phyloP scores from a whole-genome alignment of 495 filamentous ascomycete genomes.

The Ascodesmis nigricans region DNA sequence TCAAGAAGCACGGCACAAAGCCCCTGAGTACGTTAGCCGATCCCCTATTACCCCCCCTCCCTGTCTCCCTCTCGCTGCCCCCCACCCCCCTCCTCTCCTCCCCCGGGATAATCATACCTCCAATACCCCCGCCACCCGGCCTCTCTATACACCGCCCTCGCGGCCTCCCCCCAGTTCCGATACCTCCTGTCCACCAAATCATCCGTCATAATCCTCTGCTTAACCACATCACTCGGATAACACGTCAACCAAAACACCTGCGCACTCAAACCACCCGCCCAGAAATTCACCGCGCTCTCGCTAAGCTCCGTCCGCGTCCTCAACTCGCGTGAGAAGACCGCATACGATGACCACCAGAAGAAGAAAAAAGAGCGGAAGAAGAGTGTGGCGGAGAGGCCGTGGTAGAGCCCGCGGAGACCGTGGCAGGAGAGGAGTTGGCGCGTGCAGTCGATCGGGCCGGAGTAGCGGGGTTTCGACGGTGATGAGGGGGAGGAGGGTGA shows the following conservation, averaged over 20 bases:
- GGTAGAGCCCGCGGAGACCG: slow-evolving; percentile 60
- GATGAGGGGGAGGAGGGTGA: not conserved
- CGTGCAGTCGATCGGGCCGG: slow-evolving; percentile 65
- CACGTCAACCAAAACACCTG: slow-evolving; percentile 84
- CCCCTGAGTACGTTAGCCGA: slow-evolving; percentile 25
- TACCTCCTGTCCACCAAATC: slow-evolving; percentile 48
- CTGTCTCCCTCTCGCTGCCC: slow-evolving; percentile 47
- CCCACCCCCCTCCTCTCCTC: slow-evolving; percentile 60
- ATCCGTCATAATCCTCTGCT: slow-evolving; percentile 96
- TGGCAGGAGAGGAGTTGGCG: slow-evolving; percentile 43
- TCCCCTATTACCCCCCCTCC: slow-evolving; percentile 67
- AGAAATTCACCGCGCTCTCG: slow-evolving; percentile 74
- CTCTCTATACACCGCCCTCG: slow-evolving; percentile 50
- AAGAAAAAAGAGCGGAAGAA: slow-evolving; percentile 87
- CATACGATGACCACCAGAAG: slow-evolving; percentile 92
- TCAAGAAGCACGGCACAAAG: slow-evolving; percentile 76
- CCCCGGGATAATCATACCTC: slow-evolving; percentile 35
- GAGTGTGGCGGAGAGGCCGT: slow-evolving; percentile 63
- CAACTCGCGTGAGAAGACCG: slow-evolving; percentile 50
- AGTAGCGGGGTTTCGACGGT: slow-evolving; percentile 33
- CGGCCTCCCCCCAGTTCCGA: slow-evolving; percentile 58
- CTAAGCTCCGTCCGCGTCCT: slow-evolving; percentile 44
- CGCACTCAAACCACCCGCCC: slow-evolving; percentile 80
- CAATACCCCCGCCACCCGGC: slow-evolving; percentile 61
- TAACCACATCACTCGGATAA: slow-evolving; percentile 87